phyloP scores from a whole-genome alignment of 768 basidiomycete species.

The Trametes cinnabarina region DNA sequence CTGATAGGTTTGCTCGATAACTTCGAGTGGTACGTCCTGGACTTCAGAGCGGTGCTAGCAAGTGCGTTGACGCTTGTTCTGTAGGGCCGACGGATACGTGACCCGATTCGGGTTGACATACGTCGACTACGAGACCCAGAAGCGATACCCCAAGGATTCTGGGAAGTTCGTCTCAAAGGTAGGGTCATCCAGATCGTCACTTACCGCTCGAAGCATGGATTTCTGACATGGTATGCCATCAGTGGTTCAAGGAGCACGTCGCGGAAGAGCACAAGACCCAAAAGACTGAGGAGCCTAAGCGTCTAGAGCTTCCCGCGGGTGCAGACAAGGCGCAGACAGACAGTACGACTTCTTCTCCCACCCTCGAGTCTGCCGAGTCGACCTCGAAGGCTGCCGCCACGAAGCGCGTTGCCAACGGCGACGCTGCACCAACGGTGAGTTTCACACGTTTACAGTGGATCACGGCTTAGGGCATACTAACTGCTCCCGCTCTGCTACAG shows the following conservation, averaged over 20 bases:
- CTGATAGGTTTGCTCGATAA: conserved; percentile 60
- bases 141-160: conserved; percentile 63
- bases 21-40: conserved; percentile 55
- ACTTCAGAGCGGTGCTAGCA: no score
- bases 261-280: conserved; percentile 10
- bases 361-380: conserved; percentile 5
- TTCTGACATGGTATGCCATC: not conserved
- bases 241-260: conserved; percentile 35
- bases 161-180: conserved; percentile 58
- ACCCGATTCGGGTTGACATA: conserved; percentile 73
- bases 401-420: conserved; percentile 14
- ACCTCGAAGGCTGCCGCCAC: not conserved
- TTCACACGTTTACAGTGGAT: no score
- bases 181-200: not conserved
- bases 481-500: not conserved
- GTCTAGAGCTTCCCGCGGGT: conserved; percentile 1
- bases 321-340: not conserved
- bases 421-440: conserved; percentile 11
- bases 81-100: conserved; percentile 60
- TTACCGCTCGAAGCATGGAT: no score
- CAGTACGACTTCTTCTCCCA: conserved; percentile 5
- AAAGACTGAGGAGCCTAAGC: not conserved
- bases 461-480: not conserved
- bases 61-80: not conserved
- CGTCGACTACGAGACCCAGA: conserved; percentile 67